Conservation (phyloP, 805 yeast genomes). For the Millerago galiae region DNA sequence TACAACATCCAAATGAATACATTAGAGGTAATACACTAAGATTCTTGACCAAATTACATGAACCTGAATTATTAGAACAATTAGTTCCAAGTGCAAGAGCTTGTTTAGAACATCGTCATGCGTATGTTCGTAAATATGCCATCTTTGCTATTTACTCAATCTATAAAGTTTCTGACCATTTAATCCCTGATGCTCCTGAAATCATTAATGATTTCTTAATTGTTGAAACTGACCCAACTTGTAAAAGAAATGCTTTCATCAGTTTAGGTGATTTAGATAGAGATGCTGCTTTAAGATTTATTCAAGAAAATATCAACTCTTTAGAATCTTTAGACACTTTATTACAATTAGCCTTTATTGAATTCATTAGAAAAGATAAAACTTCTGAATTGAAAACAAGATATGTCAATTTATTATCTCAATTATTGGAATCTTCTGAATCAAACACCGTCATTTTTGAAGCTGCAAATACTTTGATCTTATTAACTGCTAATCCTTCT, state of each 20-base stretch:
- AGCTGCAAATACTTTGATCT: slow-evolving; percentile 76
- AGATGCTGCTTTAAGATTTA: slow-evolving; percentile 74
- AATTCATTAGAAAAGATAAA: slow-evolving; percentile 78
- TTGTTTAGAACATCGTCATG: slow-evolving; percentile 93
- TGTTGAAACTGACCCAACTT: slow-evolving; percentile 86
- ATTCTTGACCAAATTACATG: slow-evolving; percentile 83
- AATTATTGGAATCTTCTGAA: slow-evolving; percentile 55
- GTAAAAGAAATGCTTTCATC: slow-evolving; percentile 92
- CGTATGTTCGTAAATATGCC: slow-evolving; percentile 96
- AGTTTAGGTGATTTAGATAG: slow-evolving; percentile 78
- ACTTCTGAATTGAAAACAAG: slow-evolving; percentile 61
- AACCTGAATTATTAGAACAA: slow-evolving; percentile 91
- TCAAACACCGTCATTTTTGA: slow-evolving; percentile 78
- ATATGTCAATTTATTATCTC: slow-evolving; percentile 67
- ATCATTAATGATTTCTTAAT: slow-evolving; percentile 64
- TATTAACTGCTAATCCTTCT: slow-evolving; percentile 54
- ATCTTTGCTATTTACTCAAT: slow-evolving; percentile 85
- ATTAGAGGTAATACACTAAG: slow-evolving; percentile 93
- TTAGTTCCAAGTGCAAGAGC: slow-evolving; percentile 87
- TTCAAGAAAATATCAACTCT: slow-evolving; percentile 59
- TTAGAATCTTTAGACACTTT: slow-evolving; percentile 71
- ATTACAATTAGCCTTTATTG: slow-evolving; percentile 83
- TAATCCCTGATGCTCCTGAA: slow-evolving; percentile 94
- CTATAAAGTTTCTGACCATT: slow-evolving; percentile 73
- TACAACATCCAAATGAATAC: slow-evolving; percentile 97